Base-by-base conservation (phyloP, 345 rosid genomes). In the Eucalyptus brandiana region DNA sequence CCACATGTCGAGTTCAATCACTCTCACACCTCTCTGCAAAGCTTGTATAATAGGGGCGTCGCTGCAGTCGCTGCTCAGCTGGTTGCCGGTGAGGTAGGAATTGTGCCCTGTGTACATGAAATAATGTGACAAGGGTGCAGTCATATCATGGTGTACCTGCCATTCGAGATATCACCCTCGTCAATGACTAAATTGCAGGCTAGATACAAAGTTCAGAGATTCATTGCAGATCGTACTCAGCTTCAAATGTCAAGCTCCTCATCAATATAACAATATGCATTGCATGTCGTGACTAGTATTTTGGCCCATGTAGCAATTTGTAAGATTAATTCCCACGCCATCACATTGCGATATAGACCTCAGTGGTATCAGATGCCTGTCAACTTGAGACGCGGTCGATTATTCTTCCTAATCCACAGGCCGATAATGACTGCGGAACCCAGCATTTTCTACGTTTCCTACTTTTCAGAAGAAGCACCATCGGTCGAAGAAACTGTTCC, bases 31-130 rank as follows among this genome's bases (percentile, higher is more conserved):
- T 90, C 91, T 92, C 91, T 93, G 92, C 89, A 98, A 92, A 5
- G 99, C 99, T 86, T 89, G 92, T 40, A 95, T 94, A 89, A 97
- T 97, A 26, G 99, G 99, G 69, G 94, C 98, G 86, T 96, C 99
- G 49, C 99, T 98, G 86, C 99, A 96, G 88, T 98, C 99, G 85
- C 99, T 96, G 91, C 98, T 98, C 37, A 98, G 93, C 91, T 98
- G 99, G 91, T 98, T 98, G 76, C 99, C 99, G 4, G 99, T 98
- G 87, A 97, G 95, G 91, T 98, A 98, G 24, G 99, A 98, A 92
- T 97, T 97, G 88, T 98, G 99, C 62, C 99, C 99, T 60, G 99
- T 98, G 88, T 94, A 95, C 90, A 97, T 96, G 95, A 91, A 98
- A 92, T 97, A 98, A 93, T 96, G 97, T 12, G 99, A 96, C 93